Base-by-base conservation (phyloP, 2,329 filamentous ascomycete species). In the Claviceps fusiformis region DNA sequence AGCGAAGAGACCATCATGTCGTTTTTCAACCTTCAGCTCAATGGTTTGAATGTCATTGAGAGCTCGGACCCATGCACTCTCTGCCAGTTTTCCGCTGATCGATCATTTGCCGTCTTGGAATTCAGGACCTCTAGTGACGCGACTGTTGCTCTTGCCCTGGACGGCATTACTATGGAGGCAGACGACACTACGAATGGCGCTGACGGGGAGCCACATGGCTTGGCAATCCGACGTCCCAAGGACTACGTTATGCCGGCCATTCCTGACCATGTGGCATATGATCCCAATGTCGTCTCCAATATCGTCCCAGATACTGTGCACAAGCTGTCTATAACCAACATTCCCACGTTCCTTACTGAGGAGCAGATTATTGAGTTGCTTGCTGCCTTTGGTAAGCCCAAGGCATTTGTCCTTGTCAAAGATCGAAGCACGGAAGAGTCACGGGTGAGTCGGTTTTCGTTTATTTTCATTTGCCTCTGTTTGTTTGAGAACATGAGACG, bases 21-120 rank as follows among this genome's bases (percentile, higher is more conserved):
- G 27, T 98, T 96, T 73, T 96, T 98, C 78, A 98, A 98, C 65
- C 77, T 95, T 29, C 91, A 97, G 68, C 80, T 99, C 53, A 97
- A 98, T 64, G 90, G 91, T n/a, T 75, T 98, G 50, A 99, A 98
- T 64, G 86, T 96, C 41, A 82, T 95, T 53, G 84, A 89, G 60
- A 84, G 82, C 60, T 79, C 81, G 50, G 91, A 97, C 63, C 91
- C 92, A 41, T 97, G 93, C 67, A 77, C 89, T 53, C 84, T 86
- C 8, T 89, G 86, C 43, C 88, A 95, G 63, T 77, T 97, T 55
- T 86, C 90, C 27, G 82, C 83, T 57, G 89, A 95, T 67, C 76
- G 78, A 55, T 78, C 80, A 1, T 96, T 95, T 70, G 92, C 90
- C 10, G 79, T 97, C 48, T 70, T 96, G 48, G 95, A 98, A 68